Conservation (phyloP, 2,329 filamentous ascomycete genomes). For the Alternaria gansuensis region DNA sequence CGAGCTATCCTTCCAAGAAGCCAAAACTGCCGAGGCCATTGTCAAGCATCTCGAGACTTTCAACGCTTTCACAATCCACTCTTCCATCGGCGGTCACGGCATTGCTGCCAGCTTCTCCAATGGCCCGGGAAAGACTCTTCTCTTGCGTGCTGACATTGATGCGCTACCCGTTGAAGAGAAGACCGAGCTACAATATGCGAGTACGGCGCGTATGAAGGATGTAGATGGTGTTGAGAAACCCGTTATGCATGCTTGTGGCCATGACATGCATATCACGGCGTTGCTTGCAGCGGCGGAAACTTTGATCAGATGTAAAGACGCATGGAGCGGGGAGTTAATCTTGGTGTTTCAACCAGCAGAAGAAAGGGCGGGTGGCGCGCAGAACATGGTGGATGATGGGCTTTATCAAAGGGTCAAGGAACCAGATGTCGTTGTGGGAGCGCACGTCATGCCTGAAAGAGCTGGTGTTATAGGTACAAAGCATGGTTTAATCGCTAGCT, state of each 20-base stretch:
- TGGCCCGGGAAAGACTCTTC: constrained; percentile 63
- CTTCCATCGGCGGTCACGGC: constrained; percentile 67
- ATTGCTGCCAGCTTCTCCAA: constrained; percentile 66
- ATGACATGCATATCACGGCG: constrained; percentile 68
- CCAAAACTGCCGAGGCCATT: constrained; percentile 45
- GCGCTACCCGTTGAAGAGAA: constrained; percentile 66
- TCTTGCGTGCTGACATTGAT: constrained; percentile 71
- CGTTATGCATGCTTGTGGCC: constrained; percentile 75
- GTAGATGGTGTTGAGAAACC: constrained; percentile 60
- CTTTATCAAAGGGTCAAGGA: constrained; percentile 63
- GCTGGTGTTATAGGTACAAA: constrained; percentile 55
- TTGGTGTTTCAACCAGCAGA: constrained; percentile 74
- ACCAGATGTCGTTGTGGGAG: constrained; percentile 66
- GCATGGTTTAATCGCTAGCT: constrained; percentile 53
- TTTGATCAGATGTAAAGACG: constrained; percentile 55
- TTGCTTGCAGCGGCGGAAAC: constrained; percentile 65
- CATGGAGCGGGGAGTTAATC: constrained; percentile 71
- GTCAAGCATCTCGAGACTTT: constrained; percentile 40
- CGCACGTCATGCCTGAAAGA: constrained; percentile 63
- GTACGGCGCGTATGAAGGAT: constrained; percentile 57
- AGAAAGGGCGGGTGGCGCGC: constrained; percentile 69
- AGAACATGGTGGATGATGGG: constrained; percentile 69
- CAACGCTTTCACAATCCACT: constrained; percentile 56
- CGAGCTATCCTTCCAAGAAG: constrained; percentile 51
- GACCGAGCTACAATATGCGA: constrained; percentile 66